phyloP scores from a whole-genome alignment of 1,139 yeast species.

The Kurtzmaniella natalensis region DNA sequence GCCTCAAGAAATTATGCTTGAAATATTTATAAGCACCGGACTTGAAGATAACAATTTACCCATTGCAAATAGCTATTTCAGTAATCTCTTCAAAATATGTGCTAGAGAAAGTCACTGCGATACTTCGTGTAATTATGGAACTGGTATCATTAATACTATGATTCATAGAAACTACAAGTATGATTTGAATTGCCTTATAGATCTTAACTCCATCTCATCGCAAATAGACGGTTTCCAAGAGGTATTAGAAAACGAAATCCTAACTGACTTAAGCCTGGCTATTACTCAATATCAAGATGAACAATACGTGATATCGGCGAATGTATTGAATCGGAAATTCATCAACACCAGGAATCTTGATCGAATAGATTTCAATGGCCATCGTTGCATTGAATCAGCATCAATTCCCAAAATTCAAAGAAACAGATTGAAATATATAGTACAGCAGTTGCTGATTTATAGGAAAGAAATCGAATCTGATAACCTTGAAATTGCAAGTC shows the following conservation, averaged over 20 bases:
- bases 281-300: conserved; percentile 3
- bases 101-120: too few relatives aligned
- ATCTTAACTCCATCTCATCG: neutral
- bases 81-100: conserved; percentile 17
- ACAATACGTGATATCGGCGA: conserved; percentile 10
- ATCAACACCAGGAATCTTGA: conserved; percentile 9
- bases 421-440: conserved; percentile 11
- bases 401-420: conserved; percentile 11
- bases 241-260: conserved; percentile 8
- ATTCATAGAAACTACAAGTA: conserved; percentile 14
- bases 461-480: conserved; percentile 7
- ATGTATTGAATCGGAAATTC: conserved; percentile 15
- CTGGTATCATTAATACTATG: conserved; percentile 14
- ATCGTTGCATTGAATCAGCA: conserved; percentile 6
- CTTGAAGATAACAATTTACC: conserved; percentile 21
- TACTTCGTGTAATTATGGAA: conserved; percentile 5
- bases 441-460: conserved; percentile 7
- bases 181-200: conserved; percentile 18
- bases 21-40: conserved; percentile 28
- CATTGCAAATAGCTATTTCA: conserved; percentile 21
- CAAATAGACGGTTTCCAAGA: conserved; percentile 5
- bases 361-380: conserved; percentile 6
- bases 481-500: conserved; percentile 8
- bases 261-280: neutral
- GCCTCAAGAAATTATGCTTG: conserved; percentile 29